Percentiles rank a stretch among this genome's conserved stretches.
Conservation (phyloP, 495 filamentous ascomycete species). For the Lentithecium fluviatile region DNA sequence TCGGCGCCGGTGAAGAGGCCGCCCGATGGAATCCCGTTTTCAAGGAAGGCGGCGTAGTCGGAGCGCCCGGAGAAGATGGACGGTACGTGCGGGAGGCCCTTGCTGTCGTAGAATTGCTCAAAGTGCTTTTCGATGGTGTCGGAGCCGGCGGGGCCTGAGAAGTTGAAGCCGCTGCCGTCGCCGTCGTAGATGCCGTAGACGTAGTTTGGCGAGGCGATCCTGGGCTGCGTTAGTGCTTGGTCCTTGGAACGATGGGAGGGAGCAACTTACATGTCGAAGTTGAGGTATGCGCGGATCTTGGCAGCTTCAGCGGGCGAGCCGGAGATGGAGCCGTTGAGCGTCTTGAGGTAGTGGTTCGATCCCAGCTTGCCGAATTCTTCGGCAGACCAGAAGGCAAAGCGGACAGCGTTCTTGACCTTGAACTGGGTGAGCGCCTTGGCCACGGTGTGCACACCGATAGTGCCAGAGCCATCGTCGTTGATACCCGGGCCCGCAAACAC, state of each 20-base stretch:
- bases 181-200: slow-evolving; percentile 70
- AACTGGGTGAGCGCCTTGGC: slow-evolving; percentile 60
- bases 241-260: no score
- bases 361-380: slow-evolving; percentile 69
- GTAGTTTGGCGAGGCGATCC: slow-evolving; percentile 74
- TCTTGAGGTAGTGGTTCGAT: slow-evolving; percentile 57
- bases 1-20: slow-evolving; percentile 74
- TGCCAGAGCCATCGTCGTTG: slow-evolving; percentile 69
- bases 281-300: slow-evolving; percentile 67
- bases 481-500: slow-evolving; percentile 63
- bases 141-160: slow-evolving; percentile 62
- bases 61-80: slow-evolving; percentile 63
- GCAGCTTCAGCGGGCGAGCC: slow-evolving; percentile 48
- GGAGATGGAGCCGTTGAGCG: slow-evolving; percentile 37
- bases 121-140: slow-evolving; percentile 64
- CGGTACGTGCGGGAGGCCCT: slow-evolving; percentile 46
- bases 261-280: slow-evolving; percentile 61
- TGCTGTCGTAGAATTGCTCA: slow-evolving; percentile 56
- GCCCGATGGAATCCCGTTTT: slow-evolving; percentile 61
- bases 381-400: slow-evolving; percentile 68
- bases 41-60: slow-evolving; percentile 70
- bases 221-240: no score
- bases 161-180: slow-evolving; percentile 62
- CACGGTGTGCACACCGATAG: slow-evolving; percentile 62
- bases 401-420: slow-evolving; percentile 62